These are phyloP conservation scores for Termitomyces titanicus DNA, from an alignment of 768 basidiomycete species.

Conservation along the genomic window DNA sequence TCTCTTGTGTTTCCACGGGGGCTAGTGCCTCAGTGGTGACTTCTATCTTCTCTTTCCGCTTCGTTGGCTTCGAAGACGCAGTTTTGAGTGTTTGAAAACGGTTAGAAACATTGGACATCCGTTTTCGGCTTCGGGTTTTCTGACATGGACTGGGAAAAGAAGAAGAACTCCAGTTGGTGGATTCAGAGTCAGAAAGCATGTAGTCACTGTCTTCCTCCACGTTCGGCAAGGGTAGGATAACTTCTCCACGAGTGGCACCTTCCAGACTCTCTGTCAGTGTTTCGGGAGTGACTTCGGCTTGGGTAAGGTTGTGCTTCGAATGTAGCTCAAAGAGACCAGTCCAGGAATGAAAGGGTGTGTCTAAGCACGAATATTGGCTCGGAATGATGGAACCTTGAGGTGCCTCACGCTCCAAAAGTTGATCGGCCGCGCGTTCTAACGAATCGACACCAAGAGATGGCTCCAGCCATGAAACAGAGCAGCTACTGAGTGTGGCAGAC, in stretches of 20 bases:
- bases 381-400: background rate
- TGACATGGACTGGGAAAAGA: constrained; percentile 17
- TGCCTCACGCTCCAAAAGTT: background rate
- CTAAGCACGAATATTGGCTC: background rate
- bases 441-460: constrained; percentile 33
- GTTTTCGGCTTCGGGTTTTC: constrained; percentile 9
- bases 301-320: background rate
- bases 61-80: background rate
- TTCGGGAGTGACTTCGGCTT: background rate
- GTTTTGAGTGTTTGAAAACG: background rate
- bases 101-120: background rate
- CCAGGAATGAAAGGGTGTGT: background rate
- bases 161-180: constrained; percentile 7
- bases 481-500: background rate
- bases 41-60: constrained; percentile 1
- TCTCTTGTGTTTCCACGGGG: constrained; percentile 2
- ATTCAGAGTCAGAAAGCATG: constrained; percentile 6
- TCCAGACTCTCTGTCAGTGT: background rate
- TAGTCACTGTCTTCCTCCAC: constrained; percentile 14
- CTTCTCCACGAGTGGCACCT: background rate
- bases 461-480: constrained; percentile 17
- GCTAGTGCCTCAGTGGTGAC: background rate
- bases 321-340: background rate
- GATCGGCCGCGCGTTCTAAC: constrained; percentile 27
- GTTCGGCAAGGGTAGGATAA: background rate